Conservation (phyloP, 495 filamentous ascomycete species). For the Hypomontagnella monticulosa region DNA sequence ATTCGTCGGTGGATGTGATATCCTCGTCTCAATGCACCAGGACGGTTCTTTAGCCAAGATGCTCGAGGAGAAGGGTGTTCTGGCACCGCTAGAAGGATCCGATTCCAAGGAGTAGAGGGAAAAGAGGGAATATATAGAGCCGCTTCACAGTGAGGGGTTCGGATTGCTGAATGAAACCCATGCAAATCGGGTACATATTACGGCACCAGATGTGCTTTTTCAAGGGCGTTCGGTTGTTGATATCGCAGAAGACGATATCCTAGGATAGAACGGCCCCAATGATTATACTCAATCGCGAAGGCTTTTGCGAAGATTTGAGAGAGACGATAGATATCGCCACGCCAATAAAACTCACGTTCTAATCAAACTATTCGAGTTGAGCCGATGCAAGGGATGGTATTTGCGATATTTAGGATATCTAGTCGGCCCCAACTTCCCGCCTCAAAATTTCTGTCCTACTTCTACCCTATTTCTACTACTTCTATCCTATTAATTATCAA, state of each 20-base stretch:
- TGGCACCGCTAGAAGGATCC: slow-evolving; percentile 54
- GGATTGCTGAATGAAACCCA: neutral
- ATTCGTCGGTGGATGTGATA: slow-evolving; percentile 97
- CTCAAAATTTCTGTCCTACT: no score
- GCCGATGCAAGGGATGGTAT: no score
- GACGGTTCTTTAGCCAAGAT: slow-evolving; percentile 92
- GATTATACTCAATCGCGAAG: no score
- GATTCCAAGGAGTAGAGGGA: slow-evolving; percentile 26
- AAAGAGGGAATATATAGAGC: neutral
- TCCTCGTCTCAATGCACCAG: slow-evolving; percentile 96
- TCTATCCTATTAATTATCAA: no score
- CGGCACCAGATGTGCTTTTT: neutral
- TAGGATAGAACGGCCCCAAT: neutral
- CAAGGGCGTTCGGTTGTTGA: neutral
- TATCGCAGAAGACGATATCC: neutral
- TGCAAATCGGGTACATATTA: slow-evolving; percentile 14
- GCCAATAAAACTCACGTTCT: no score
- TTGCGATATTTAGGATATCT: no score
- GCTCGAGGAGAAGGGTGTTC: slow-evolving; percentile 87
- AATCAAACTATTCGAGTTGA: no score
- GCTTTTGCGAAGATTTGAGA: no score
- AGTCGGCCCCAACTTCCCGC: no score
- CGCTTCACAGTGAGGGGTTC: neutral
- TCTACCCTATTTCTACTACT: no score
- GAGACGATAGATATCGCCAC: no score